Evolutionary conservation across 257 asterid genomes (phyloP).

Genomic region (Henckelia pumila): DNA sequence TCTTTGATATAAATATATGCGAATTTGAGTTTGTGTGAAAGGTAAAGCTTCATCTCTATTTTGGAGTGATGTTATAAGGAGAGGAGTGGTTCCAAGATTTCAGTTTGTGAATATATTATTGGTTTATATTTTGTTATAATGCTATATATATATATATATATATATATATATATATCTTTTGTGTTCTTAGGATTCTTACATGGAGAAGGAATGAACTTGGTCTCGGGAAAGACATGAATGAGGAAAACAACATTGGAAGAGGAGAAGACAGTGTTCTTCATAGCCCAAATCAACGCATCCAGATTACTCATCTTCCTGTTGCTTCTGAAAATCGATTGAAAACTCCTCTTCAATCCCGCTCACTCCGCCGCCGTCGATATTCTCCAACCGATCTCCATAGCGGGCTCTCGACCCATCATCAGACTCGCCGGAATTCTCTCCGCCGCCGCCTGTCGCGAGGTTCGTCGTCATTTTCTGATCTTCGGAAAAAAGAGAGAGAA

Average conservation of each 20-base stretch:
- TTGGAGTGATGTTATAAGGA: too few relatives aligned
- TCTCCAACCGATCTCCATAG: too few relatives aligned
- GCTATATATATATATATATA: too few relatives aligned
- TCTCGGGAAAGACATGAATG: conserved; percentile 61
- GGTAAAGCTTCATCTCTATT: too few relatives aligned
- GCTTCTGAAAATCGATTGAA: background rate
- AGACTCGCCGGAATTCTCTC: background rate
- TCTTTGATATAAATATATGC: too few relatives aligned
- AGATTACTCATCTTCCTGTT: background rate
- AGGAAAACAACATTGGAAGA: conserved; percentile 46
- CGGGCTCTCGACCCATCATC: background rate
- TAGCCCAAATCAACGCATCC: conserved; percentile 56
- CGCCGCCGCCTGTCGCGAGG: conserved; percentile 1
- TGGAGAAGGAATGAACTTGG: conserved; percentile 68
- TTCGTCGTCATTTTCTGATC: conserved; percentile 19
- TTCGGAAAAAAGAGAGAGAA: background rate
- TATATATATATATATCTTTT: too few relatives aligned
- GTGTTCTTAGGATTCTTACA: conserved; percentile 32
- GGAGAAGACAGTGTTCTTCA: conserved; percentile 29
- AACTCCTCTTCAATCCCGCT: conserved; percentile 27
- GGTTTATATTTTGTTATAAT: too few relatives aligned
- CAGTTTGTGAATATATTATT: too few relatives aligned
- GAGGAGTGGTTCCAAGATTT: too few relatives aligned
- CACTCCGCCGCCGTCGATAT: too few relatives aligned
- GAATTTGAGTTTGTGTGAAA: too few relatives aligned